These are phyloP conservation scores for Penicillium brasilianum DNA, from an alignment of 2,329 filamentous ascomycete genomes.

Conservation along the genomic window DNA sequence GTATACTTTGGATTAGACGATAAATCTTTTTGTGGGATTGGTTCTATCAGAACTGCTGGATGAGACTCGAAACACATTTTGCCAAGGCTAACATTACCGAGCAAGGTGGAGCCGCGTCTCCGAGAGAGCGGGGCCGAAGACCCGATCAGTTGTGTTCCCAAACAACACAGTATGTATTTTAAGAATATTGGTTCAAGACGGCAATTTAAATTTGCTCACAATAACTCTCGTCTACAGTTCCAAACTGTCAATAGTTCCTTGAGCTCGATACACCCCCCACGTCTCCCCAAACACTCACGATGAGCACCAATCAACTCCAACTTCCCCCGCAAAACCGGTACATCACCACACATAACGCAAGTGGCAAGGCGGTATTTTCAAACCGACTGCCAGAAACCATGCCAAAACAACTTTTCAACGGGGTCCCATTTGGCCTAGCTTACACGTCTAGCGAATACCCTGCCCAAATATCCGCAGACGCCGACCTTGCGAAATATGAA, in stretches of 20 bases:
- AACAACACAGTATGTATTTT: not conserved
- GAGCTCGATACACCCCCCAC: not conserved
- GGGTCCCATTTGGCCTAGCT: not conserved
- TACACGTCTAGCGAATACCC: not conserved
- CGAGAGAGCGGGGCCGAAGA: not conserved
- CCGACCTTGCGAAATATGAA: not conserved
- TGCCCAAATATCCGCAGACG: not conserved
- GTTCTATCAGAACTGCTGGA: too few relatives aligned
- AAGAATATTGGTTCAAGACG: not conserved
- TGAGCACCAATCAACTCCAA: conserved; percentile 1
- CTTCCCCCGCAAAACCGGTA: conserved; percentile 2
- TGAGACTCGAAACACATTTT: too few relatives aligned
- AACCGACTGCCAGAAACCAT: not conserved
- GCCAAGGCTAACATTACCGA: too few relatives aligned
- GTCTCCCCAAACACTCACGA: not conserved
- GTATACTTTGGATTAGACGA: too few relatives aligned
- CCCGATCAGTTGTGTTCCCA: not conserved
- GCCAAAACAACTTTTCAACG: not conserved
- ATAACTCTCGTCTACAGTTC: not conserved
- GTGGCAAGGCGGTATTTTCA: not conserved
- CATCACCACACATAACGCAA: not conserved
- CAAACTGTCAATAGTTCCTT: not conserved
- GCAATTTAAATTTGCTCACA: not conserved
- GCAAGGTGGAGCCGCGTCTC: not conserved
- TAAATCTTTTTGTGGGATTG: too few relatives aligned